Conservation (phyloP, 352 stramenopile genomes). For the Phytopythium mirpurense region DNA sequence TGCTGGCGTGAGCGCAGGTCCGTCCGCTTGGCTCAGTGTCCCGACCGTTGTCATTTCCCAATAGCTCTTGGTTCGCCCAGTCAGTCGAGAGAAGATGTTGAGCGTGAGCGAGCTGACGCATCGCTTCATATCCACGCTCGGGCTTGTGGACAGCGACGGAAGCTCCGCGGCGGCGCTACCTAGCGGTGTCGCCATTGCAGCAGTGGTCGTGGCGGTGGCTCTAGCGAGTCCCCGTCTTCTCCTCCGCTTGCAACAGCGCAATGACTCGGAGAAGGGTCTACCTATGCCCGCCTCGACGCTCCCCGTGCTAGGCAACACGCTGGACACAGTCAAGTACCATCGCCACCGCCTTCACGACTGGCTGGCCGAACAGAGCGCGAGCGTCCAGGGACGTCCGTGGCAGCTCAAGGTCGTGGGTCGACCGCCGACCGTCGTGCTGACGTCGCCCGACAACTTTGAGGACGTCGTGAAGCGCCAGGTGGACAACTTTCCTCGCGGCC, state of each 20-base stretch:
- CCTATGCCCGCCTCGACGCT: constrained; percentile 10
- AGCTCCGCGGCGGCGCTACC: not conserved
- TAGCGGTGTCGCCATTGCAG: not conserved
- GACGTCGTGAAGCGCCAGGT: constrained; percentile 54
- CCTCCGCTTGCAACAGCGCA: not conserved
- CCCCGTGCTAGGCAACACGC: constrained; percentile 37
- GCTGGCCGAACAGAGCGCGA: constrained; percentile 34
- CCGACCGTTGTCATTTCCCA: not conserved
- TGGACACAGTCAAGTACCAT: constrained; percentile 43
- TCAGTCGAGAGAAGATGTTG: not conserved
- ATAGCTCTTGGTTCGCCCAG: no score
- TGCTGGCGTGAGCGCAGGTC: no score
- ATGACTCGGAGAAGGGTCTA: not conserved
- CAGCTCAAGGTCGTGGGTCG: constrained; percentile 26
- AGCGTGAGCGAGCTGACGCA: not conserved
- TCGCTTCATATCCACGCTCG: not conserved
- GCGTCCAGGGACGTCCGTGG: constrained; percentile 25
- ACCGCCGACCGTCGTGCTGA: constrained; percentile 32
- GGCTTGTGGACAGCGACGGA: not conserved
- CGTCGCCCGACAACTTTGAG: constrained; percentile 27
- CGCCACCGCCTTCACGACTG: constrained; percentile 38
- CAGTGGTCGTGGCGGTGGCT: not conserved
- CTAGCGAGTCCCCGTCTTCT: not conserved
- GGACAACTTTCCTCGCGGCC: constrained; percentile 59
- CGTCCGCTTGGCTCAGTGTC: no score